These are phyloP conservation scores for Closterium sp. DNA, from an alignment of 139 green algal species.

Conservation along the genomic window DNA sequence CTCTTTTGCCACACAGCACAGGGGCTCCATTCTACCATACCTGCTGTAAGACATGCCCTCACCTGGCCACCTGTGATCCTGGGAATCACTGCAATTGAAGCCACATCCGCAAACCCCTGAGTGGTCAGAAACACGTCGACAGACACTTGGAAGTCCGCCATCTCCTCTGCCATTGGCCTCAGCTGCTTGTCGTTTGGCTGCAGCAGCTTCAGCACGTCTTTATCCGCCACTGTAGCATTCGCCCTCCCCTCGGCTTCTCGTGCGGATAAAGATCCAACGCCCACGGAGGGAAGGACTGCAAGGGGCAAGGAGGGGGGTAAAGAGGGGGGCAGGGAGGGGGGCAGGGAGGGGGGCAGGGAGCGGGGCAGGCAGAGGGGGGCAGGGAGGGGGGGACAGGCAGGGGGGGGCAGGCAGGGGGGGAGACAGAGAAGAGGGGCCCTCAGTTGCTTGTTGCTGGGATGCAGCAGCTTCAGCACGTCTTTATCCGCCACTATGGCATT, in stretches of 20 bases:
- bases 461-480: neutral
- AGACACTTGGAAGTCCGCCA: constrained; percentile 55
- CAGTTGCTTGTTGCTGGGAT: neutral
- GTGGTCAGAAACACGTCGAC: constrained; percentile 77
- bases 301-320: too few species aligned
- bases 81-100: constrained; percentile 78
- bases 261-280: constrained; percentile 12
- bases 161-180: too few species aligned
- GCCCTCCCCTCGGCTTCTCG: constrained; percentile 25
- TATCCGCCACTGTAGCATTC: neutral
- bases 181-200: neutral
- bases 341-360: neutral
- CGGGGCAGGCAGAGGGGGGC: neutral
- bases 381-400: neutral
- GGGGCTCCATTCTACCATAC: too few species aligned
- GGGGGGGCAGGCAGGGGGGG: neutral
- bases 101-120: constrained; percentile 53
- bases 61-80: constrained; percentile 81
- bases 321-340: neutral
- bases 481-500: neutral
- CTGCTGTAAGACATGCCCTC: too few species aligned
- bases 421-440: neutral
- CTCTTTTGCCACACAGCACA: too few species aligned
- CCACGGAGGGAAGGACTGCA: constrained; percentile 48
- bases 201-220: neutral